Percentiles rank a stretch among this genome's conserved stretches.
Conservation (phyloP, 2,329 filamentous ascomycete genomes). For the Aureobasidium melanogenum region DNA sequence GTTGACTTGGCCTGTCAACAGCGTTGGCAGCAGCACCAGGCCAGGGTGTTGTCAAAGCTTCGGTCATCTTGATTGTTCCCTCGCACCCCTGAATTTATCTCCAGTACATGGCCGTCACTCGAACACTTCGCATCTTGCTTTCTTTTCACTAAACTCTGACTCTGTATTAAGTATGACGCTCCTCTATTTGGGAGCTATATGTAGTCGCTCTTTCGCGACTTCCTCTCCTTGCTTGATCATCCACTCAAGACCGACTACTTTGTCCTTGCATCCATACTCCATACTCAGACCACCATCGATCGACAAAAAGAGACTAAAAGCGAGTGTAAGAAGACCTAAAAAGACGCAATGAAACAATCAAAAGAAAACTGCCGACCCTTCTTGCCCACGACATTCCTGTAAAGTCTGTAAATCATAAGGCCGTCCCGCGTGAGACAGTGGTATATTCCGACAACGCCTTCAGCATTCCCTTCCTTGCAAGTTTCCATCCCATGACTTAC, state of each 20-base stretch:
- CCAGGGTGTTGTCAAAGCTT: conserved; percentile 5
- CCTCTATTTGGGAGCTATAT: neutral
- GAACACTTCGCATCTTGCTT: neutral
- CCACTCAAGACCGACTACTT: neutral
- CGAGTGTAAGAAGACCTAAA: neutral
- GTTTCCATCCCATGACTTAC: neutral
- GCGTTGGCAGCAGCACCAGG: neutral
- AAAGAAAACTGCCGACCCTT: neutral
- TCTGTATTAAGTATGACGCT: neutral
- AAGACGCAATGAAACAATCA: neutral
- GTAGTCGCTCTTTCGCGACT: neutral
- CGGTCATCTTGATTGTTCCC: neutral
- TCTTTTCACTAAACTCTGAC: neutral
- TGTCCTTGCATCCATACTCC: neutral
- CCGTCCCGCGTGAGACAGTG: conserved; percentile 11
- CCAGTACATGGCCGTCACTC: neutral
- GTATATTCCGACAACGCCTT: conserved; percentile 8
- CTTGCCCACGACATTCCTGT: neutral
- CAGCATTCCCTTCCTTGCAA: neutral
- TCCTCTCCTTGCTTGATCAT: neutral
- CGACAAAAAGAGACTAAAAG: neutral
- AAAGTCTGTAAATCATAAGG: conserved; percentile 10
- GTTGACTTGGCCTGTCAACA: neutral
- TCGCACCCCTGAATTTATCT: neutral
- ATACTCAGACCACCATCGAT: neutral